Evolutionary conservation across 2,329 filamentous ascomycete species (phyloP).

Genomic region (Fusarium tuaranense): DNA sequence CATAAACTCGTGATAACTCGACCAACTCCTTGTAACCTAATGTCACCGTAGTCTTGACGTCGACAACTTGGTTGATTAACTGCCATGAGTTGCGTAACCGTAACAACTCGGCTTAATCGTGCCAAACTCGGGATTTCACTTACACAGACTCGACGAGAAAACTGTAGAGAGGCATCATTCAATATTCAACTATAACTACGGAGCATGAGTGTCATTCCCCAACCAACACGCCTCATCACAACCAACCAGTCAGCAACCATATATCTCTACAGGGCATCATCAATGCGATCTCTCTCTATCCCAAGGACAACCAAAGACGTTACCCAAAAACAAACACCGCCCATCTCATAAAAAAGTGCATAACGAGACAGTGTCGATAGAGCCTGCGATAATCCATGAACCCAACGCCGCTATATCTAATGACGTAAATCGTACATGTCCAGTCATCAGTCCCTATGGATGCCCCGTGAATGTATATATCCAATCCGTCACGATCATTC

Average conservation of each 20-base stretch:
- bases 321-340: slow-evolving; percentile 25
- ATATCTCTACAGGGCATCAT: slow-evolving; percentile 27
- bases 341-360: slow-evolving; percentile 31
- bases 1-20: not conserved
- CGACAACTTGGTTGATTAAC: not conserved
- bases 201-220: not conserved
- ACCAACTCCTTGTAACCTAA: not conserved
- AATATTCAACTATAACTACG: not conserved
- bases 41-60: not conserved
- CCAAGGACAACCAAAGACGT: slow-evolving; percentile 32
- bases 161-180: not conserved
- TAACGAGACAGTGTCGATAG: slow-evolving; percentile 39
- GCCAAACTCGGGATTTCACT: not conserved
- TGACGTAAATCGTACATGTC: slow-evolving; percentile 48
- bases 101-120: not conserved
- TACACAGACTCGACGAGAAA: not conserved
- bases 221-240: slow-evolving; percentile 30
- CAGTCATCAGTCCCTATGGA: slow-evolving; percentile 41
- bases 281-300: slow-evolving; percentile 21
- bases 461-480: slow-evolving; percentile 42
- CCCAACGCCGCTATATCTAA: slow-evolving; percentile 48
- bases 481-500: slow-evolving; percentile 40
- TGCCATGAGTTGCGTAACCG: not conserved
- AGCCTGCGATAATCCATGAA: slow-evolving; percentile 46
- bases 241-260: slow-evolving; percentile 28